Percentiles rank a stretch among this genome's conserved stretches.
phyloP scores from a whole-genome alignment of 352 stramenopile genomes.

The Blastocystis sp. region DNA sequence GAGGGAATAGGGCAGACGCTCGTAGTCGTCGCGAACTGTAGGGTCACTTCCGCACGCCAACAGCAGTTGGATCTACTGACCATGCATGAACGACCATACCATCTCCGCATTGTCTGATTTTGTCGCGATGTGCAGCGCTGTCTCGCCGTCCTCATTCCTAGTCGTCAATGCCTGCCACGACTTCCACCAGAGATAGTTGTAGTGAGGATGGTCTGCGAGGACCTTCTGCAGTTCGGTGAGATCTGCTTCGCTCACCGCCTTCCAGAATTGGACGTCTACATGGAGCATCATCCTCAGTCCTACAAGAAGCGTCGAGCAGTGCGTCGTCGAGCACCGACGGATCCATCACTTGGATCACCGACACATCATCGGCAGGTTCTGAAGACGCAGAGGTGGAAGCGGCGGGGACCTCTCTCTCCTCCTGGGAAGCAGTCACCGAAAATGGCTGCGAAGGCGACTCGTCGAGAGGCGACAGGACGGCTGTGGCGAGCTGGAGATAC shows the following conservation, averaged over 20 bases:
- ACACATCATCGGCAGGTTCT: constrained; percentile 60
- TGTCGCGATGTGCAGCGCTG: constrained; percentile 73
- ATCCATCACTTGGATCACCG: constrained; percentile 67
- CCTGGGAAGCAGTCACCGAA: background rate
- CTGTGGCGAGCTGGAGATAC: constrained; percentile 63
- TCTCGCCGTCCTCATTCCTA: constrained; percentile 70
- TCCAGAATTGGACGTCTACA: constrained; percentile 33
- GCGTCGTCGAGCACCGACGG: too few relatives aligned
- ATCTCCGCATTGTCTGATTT: constrained; percentile 65
- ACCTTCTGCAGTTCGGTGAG: constrained; percentile 66
- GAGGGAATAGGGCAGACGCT: constrained; percentile 72
- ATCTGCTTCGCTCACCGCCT: constrained; percentile 61
- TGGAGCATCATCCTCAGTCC: constrained; percentile 42
- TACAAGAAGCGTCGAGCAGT: constrained; percentile 53
- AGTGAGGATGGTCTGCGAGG: constrained; percentile 49
- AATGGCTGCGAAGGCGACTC: background rate
- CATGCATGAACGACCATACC: background rate
- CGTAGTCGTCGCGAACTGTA: constrained; percentile 70
- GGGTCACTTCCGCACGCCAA: constrained; percentile 73
- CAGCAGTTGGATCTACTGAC: constrained; percentile 67
- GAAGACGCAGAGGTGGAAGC: background rate
- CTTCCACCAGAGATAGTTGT: background rate
- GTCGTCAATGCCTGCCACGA: constrained; percentile 64
- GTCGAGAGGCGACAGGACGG: constrained; percentile 64
- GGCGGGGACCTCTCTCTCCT: background rate